Percentiles rank a stretch among this genome's conserved stretches.
Evolutionary conservation across 2,329 filamentous ascomycete genomes (phyloP).

Genomic region (Ophiostoma perfectum): DNA sequence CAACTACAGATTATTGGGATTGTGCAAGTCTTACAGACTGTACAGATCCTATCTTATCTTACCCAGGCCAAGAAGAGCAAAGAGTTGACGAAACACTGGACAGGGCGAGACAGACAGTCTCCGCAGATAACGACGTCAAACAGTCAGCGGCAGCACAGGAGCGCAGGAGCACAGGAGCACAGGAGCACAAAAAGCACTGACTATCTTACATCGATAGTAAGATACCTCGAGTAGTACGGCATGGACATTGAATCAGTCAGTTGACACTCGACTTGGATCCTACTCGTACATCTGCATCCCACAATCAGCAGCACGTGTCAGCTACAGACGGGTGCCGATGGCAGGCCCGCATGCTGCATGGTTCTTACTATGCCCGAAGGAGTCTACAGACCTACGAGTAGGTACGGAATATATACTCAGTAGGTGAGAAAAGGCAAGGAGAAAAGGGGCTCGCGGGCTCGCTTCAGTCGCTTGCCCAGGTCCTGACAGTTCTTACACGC

Average conservation of each 20-base stretch:
- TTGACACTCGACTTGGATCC: too few relatives aligned
- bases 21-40: too few relatives aligned
- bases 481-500: not conserved
- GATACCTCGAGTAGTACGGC: not conserved
- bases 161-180: too few relatives aligned
- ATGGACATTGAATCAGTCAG: too few relatives aligned
- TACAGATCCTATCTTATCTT: too few relatives aligned
- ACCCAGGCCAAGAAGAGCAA: too few relatives aligned
- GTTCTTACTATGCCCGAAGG: too few relatives aligned
- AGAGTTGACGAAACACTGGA: not conserved
- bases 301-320: not conserved
- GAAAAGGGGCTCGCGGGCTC: not conserved
- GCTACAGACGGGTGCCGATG: not conserved
- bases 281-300: too few relatives aligned
- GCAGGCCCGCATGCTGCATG: not conserved
- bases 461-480: not conserved
- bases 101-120: not conserved
- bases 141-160: not conserved
- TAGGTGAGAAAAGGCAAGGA: not conserved
- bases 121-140: not conserved
- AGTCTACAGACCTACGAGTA: not conserved
- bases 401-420: not conserved
- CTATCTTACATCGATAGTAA: not conserved
- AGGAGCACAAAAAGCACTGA: too few relatives aligned
- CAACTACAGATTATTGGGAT: too few relatives aligned